Evolutionary conservation across 2,329 filamentous ascomycete species (phyloP).

Genomic region (Neoscytalidium dimidiatum): DNA sequence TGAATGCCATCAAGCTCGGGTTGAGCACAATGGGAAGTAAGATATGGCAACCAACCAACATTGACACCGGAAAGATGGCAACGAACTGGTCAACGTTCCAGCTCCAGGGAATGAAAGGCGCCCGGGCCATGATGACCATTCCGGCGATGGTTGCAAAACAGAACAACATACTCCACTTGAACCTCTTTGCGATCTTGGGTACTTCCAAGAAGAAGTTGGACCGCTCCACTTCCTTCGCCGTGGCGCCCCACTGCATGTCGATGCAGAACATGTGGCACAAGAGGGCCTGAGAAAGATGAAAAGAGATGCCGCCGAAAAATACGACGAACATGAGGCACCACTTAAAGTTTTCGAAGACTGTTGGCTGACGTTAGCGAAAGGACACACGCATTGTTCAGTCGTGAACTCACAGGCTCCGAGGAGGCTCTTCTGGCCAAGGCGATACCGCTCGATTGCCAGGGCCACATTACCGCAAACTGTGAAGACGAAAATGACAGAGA

Average conservation of each 20-base stretch:
- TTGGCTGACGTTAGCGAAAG: background rate
- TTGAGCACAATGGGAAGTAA: slow-evolving; percentile 21
- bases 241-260: slow-evolving; percentile 21
- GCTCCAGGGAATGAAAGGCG: slow-evolving; percentile 20
- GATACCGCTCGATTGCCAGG: slow-evolving; percentile 15
- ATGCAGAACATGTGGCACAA: slow-evolving; percentile 23
- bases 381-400: background rate
- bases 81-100: slow-evolving; percentile 21
- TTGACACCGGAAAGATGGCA: slow-evolving; percentile 20
- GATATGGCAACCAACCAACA: slow-evolving; percentile 19
- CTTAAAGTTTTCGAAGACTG: slow-evolving; percentile 24
- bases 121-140: slow-evolving; percentile 21
- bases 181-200: slow-evolving; percentile 13
- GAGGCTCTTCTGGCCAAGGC: slow-evolving; percentile 6
- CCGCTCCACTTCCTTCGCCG: slow-evolving; percentile 21
- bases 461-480: slow-evolving; percentile 5
- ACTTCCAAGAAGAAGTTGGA: slow-evolving; percentile 19
- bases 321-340: slow-evolving; percentile 24
- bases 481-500: slow-evolving; percentile 17
- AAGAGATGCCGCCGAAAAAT: slow-evolving; percentile 25
- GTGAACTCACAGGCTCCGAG: slow-evolving; percentile 4
- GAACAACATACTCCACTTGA: slow-evolving; percentile 18
- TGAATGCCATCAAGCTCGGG: slow-evolving; percentile 19
- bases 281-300: slow-evolving; percentile 22
- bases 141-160: background rate